A percentile compares a stretch with the other conserved stretches of the same genome.
phyloP scores from a whole-genome alignment of 2,329 filamentous ascomycete species.

The Fusarium nodosum region DNA sequence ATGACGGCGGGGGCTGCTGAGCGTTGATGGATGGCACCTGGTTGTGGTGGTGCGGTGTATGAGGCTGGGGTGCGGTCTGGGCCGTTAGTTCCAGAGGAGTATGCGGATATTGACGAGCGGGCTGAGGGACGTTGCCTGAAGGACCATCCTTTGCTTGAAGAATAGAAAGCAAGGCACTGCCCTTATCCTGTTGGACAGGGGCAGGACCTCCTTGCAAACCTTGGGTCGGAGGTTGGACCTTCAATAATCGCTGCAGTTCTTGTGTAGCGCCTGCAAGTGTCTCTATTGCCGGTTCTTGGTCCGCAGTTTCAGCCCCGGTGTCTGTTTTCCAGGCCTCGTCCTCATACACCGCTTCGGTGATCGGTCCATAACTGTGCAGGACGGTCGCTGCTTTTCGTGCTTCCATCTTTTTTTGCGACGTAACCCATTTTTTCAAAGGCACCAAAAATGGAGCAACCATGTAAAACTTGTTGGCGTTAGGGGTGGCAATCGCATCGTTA shows the following conservation, averaged over 20 bases:
- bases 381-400: constrained; percentile 60
- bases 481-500: constrained; percentile 67
- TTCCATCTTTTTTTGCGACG: constrained; percentile 84
- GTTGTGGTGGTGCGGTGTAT: constrained; percentile 68
- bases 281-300: constrained; percentile 58
- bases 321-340: constrained; percentile 67
- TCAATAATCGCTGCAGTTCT: constrained; percentile 68
- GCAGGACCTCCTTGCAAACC: constrained; percentile 57
- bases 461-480: constrained; percentile 90
- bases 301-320: constrained; percentile 49
- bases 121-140: constrained; percentile 32
- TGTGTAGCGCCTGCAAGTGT: constrained; percentile 65
- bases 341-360: constrained; percentile 71
- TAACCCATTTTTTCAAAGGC: constrained; percentile 89
- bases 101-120: constrained; percentile 55
- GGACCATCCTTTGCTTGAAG: constrained; percentile 57
- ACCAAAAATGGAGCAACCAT: constrained; percentile 96
- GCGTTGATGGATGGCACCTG: constrained; percentile 54
- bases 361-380: constrained; percentile 58
- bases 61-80: constrained; percentile 65
- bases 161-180: constrained; percentile 67
- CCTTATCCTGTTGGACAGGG: constrained; percentile 59
- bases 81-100: constrained; percentile 69
- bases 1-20: constrained; percentile 53
- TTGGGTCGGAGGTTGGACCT: constrained; percentile 67